Evolutionary conservation across 306 rosid genomes (phyloP).

Genomic region (Abrus precatorius): DNA sequence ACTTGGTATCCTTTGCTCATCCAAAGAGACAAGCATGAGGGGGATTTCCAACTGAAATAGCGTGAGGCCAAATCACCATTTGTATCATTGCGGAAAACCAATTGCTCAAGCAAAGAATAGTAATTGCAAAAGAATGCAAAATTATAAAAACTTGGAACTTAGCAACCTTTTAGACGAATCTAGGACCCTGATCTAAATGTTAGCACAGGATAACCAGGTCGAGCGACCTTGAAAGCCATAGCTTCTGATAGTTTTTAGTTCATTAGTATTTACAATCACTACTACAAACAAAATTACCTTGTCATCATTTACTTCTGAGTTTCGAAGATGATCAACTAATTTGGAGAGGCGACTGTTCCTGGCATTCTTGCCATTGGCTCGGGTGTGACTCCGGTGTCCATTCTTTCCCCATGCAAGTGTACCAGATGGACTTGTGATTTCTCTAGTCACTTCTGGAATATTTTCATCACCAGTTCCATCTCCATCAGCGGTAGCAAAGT

Average conservation of each 20-base stretch:
- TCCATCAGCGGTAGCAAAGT: constrained; percentile 56
- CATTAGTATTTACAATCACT: constrained; percentile 30
- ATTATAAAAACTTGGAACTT: not conserved
- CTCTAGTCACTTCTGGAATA: constrained; percentile 64
- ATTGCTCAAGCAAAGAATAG: constrained; percentile 24
- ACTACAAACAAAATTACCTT: constrained; percentile 60
- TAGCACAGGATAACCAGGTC: constrained; percentile 20
- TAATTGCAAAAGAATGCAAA: not conserved
- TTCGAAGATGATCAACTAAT: constrained; percentile 68
- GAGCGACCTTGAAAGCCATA: constrained; percentile 41
- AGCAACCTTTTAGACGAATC: constrained; percentile 12
- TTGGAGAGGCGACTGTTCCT: constrained; percentile 63
- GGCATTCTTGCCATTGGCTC: constrained; percentile 65
- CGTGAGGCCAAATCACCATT: constrained; percentile 19
- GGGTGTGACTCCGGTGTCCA: constrained; percentile 71
- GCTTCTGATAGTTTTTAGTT: constrained; percentile 26
- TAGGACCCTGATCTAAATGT: constrained; percentile 12
- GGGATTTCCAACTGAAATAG: constrained; percentile 60
- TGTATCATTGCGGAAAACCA: constrained; percentile 1
- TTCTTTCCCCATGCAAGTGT: constrained; percentile 83
- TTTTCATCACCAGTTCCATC: constrained; percentile 68
- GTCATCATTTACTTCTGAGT: constrained; percentile 49
- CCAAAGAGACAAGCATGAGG: constrained; percentile 70
- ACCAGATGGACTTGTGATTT: constrained; percentile 56
- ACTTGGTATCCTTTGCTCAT: constrained; percentile 66